Base-by-base conservation (phyloP, 345 rosid species). In the Diplotaxis tenuifolia region DNA sequence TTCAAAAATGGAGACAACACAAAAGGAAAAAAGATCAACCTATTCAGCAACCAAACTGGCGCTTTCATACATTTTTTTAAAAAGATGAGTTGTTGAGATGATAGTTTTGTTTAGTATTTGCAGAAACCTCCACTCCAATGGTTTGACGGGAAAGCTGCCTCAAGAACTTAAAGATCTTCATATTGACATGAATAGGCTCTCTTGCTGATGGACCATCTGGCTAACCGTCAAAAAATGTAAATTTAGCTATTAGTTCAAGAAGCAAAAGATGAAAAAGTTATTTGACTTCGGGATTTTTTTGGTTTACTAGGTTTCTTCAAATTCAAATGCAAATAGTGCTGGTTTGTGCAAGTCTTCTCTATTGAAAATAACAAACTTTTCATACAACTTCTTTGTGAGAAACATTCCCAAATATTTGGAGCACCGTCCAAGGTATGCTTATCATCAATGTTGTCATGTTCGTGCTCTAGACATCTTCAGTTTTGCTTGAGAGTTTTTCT, bases 121-220 rank as follows among this genome's bases (percentile, higher is more conserved):
- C 86, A 96, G 99, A 85, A 88, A 92, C 82, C 95, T 96, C 68
- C 90, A 90, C 83, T 88, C 89, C 67, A 96, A 96, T 82, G 95
- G 97, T 52, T 87, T 96, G 71, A 88, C 85, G 2, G 99, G 99
- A 27, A 80, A 57, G 59, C 42, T 96, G 63, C 99, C 98, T 62
- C 64, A 83, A 40, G 97, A 87, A 81, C 96, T 96, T 72, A 70
- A 67, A 82, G 96, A 88, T 73, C 99, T 96, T 78, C 62, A 23
- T 62, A 83, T 96, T 21, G 95, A 88, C 71, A 85, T 93, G 65
- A 96, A 96, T 74, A 90, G 83, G 82, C n/a, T n/a, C n/a, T n/a
- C n/a, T n/a, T n/a, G n/a, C n/a, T n/a, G n/a, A n/a, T n/a, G n/a
- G n/a, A n/a, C n/a, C n/a, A n/a, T n/a, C n/a, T n/a, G n/a, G n/a